Conservation (phyloP, 108 stramenopile genomes). For the Aurantiochytrium sp. region DNA sequence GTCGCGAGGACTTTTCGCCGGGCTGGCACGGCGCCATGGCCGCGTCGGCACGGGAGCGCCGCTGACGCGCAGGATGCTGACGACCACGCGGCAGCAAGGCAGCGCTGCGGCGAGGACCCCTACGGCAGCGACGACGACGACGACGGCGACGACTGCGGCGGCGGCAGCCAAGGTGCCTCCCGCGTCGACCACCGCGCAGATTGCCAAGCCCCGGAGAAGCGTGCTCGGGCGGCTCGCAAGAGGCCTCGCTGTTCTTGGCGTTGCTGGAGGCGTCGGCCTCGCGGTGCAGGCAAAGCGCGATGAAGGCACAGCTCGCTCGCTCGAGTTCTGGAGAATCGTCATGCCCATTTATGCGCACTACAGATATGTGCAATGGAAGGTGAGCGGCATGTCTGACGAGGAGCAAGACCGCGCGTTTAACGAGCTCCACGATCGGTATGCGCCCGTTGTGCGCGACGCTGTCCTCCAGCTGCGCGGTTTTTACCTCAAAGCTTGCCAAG, state of each 20-base stretch:
- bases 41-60: too few species aligned
- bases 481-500: constrained; percentile 49
- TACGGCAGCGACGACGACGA: too few species aligned
- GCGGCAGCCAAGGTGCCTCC: too few species aligned
- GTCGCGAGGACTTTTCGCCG: too few species aligned
- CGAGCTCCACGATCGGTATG: constrained; percentile 22
- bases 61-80: too few species aligned
- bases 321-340: not conserved
- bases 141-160: too few species aligned
- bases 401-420: not conserved
- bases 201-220: too few species aligned
- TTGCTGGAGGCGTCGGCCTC: not conserved
- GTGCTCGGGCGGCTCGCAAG: too few species aligned
- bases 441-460: constrained; percentile 28
- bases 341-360: constrained; percentile 8
- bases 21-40: too few species aligned
- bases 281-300: not conserved
- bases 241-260: not conserved
- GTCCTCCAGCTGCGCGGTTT: constrained; percentile 44
- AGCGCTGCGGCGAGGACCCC: too few species aligned
- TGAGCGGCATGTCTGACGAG: not conserved
- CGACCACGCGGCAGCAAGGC: too few species aligned
- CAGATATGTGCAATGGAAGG: not conserved
- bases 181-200: too few species aligned
- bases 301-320: not conserved